Evolutionary conservation across 1,139 yeast genomes (phyloP).

Genomic region (Lodderomyces parapsilosis): DNA sequence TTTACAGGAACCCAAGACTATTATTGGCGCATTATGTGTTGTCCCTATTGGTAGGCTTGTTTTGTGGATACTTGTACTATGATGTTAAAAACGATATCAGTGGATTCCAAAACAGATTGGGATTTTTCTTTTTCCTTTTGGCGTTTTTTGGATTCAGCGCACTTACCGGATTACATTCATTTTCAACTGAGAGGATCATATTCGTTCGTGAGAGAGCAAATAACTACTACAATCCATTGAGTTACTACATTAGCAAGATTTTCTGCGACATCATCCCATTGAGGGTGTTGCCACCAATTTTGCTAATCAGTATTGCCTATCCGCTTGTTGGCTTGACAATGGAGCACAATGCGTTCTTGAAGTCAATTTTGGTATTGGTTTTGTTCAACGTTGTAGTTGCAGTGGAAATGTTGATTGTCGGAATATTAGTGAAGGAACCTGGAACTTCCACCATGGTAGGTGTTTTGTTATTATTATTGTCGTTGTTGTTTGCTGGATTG

Average conservation of each 20-base stretch:
- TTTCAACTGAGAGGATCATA: slow-evolving; percentile 82
- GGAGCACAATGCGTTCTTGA: slow-evolving; percentile 74
- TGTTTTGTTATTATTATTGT: slow-evolving; percentile 76
- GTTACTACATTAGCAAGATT: slow-evolving; percentile 83
- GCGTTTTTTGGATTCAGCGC: slow-evolving; percentile 94
- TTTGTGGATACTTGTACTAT: slow-evolving; percentile 85
- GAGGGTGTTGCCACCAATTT: slow-evolving; percentile 84
- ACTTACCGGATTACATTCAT: slow-evolving; percentile 84
- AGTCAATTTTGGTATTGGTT: slow-evolving; percentile 66
- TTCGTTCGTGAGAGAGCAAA: slow-evolving; percentile 92
- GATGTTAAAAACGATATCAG: slow-evolving; percentile 83
- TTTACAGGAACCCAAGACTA: slow-evolving; percentile 87
- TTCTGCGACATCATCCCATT: slow-evolving; percentile 87
- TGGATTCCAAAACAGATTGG: slow-evolving; percentile 94
- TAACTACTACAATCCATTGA: slow-evolving; percentile 83
- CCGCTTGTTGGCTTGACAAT: slow-evolving; percentile 88
- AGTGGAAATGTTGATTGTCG: slow-evolving; percentile 79
- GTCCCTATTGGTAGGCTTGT: slow-evolving; percentile 71
- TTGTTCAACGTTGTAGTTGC: slow-evolving; percentile 86
- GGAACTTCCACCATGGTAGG: slow-evolving; percentile 92
- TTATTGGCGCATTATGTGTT: slow-evolving; percentile 79
- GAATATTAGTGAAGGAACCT: slow-evolving; percentile 83
- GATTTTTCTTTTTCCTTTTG: slow-evolving; percentile 83
- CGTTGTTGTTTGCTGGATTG: slow-evolving; percentile 87
- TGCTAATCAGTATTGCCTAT: slow-evolving; percentile 80